Evolutionary conservation across 1,284 basidiomycete species (phyloP).

Genomic region (Anthracocystis setariae): DNA sequence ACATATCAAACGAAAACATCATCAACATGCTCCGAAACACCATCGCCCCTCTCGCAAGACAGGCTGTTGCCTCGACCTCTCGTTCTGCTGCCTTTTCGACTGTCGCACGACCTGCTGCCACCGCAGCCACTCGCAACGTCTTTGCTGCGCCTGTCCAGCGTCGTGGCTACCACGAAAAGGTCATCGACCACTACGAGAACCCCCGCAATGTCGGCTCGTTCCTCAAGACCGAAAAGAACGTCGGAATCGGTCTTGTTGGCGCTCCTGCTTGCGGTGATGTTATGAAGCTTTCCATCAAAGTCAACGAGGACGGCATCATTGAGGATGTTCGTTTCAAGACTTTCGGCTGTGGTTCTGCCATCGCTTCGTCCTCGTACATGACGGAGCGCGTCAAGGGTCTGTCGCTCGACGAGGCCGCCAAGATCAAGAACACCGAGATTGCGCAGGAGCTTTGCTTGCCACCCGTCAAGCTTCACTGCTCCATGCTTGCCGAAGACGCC

Average conservation of each 20-base stretch:
- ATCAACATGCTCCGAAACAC: constrained; percentile 44
- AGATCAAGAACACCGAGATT: constrained; percentile 99
- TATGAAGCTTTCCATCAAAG: constrained; percentile 99
- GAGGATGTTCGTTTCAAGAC: constrained; percentile 94
- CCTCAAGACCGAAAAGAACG: constrained; percentile 87
- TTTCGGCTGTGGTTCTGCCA: constrained; percentile 84
- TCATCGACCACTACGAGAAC: constrained; percentile 68
- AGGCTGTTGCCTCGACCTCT: constrained; percentile 39
- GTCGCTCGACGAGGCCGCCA: constrained; percentile 89
- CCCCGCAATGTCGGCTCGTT: constrained; percentile 79
- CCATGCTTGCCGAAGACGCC: constrained; percentile 96
- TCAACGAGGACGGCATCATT: constrained; percentile 91
- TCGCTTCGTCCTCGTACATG: constrained; percentile 77
- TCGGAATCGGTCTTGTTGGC: constrained; percentile 97
- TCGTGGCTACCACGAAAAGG: constrained; percentile 66
- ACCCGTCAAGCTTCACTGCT: constrained; percentile 83
- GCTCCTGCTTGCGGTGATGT: constrained; percentile 95
- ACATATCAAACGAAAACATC: not conserved
- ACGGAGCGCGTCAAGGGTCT: constrained; percentile 97
- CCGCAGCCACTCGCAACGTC: constrained; percentile 30
- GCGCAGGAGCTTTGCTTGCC: constrained; percentile 87
- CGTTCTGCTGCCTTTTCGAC: constrained; percentile 35
- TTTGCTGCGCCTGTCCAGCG: constrained; percentile 40
- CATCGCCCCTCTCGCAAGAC: constrained; percentile 36
- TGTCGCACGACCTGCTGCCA: constrained; percentile 40